Base-by-base conservation (phyloP, 225 moss, liverwort and hornwort genomes). In the Ulota crispa region DNA sequence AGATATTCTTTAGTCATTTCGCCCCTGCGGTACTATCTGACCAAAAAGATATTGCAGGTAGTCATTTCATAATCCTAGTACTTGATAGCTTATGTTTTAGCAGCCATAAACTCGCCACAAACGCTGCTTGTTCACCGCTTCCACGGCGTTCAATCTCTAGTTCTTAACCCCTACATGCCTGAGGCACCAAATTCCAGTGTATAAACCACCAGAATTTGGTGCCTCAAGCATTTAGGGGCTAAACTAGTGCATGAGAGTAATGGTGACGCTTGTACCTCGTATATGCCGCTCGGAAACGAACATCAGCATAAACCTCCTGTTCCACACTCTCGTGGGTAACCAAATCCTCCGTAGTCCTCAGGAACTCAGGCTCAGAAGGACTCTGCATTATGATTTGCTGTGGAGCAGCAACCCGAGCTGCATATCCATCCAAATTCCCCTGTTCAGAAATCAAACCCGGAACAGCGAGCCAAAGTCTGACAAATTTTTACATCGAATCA, bases 301-400 rank as follows among this genome's bases (percentile, higher is more conserved):
- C 89, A 81, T 89, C 87, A 2, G 87, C 89, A 45, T 89, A 88
- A 59, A 86, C 90, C 60, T 90, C 90, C 61, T 88, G 90, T 18
- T 85, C 83, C 7, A 64, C 59, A 20, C 9, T 64, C 20, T 82
- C 7, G 27, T 76, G 81, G 31, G 85, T 72, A 43, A 50, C 52
- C 13, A 81, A 72, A 82, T 90, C 83, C 84, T 86, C 82, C 11
- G 68, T 31, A 20, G 53, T 72, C 42, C 89, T 74, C 59, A 86
- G 57, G 56, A 90, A 90, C 59, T 86, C 87, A 19, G 83, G 84
- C 41, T 90, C 87, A 10, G 90, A 85, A 27, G 90, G 90, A n/a
- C 90, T 90, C 64, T 90, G 85, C 90, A 90, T 90, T 57, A 86
- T 77, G 78, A 88, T 90, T 75, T 88, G 90, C 83, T 88, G 90